These are phyloP conservation scores for Solanum piurae DNA, from an alignment of 257 asterid genomes.

Conservation along the genomic window DNA sequence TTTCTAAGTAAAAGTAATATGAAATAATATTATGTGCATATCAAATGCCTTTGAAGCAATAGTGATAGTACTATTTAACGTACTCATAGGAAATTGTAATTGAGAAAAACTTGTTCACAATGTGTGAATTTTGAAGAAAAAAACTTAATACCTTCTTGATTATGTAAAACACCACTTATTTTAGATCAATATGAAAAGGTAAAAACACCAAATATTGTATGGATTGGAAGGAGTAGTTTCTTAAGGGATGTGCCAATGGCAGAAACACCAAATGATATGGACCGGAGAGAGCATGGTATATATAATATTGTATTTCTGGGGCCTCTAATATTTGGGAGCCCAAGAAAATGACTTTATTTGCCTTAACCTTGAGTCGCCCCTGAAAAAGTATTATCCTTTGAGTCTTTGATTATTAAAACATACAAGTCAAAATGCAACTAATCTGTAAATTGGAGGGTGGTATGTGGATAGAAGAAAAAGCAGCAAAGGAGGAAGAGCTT, in stretches of 20 bases:
- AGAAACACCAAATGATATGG: background rate
- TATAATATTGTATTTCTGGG: background rate
- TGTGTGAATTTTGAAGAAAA: background rate
- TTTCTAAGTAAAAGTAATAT: background rate
- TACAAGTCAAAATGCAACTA: background rate
- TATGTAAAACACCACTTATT: background rate
- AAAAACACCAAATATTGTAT: background rate
- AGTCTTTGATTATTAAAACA: background rate
- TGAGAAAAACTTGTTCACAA: background rate
- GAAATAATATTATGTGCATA: background rate
- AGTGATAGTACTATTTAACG: background rate
- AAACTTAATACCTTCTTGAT: background rate
- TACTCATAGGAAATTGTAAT: background rate
- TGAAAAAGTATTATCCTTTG: background rate
- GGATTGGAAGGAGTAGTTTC: background rate
- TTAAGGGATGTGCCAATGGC: background rate
- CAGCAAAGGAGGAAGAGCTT: background rate
- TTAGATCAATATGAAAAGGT: background rate
- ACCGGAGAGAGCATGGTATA: background rate
- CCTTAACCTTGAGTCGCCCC: background rate
- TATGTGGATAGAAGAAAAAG: background rate
- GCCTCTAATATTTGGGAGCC: background rate
- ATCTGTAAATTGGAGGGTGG: background rate
- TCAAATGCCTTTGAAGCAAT: background rate
- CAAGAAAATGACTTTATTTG: background rate